phyloP scores from a whole-genome alignment of 345 rosid species.

The Salix viminalis region DNA sequence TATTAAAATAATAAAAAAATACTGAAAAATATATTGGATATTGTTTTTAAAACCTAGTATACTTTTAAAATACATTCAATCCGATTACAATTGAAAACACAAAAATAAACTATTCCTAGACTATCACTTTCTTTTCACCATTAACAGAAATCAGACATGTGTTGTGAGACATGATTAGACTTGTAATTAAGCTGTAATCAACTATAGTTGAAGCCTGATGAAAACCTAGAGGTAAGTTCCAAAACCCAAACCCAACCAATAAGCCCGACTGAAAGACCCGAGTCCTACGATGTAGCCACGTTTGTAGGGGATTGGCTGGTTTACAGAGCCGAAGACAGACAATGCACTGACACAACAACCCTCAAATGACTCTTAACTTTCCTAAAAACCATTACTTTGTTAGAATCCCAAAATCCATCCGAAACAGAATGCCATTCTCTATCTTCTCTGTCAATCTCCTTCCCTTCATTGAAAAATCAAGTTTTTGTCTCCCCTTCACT shows the following conservation, averaged over 20 bases:
- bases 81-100: too few relatives aligned
- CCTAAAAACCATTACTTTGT: slow-evolving; percentile 6
- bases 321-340: slow-evolving; percentile 8
- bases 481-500: slow-evolving; percentile 16
- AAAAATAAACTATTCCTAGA: too few relatives aligned
- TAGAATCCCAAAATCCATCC: slow-evolving; percentile 21
- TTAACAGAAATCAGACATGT: background rate
- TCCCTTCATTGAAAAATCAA: background rate
- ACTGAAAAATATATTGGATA: too few relatives aligned
- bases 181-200: background rate
- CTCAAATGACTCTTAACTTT: background rate
- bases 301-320: slow-evolving; percentile 44
- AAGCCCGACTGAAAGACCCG: background rate
- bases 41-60: too few relatives aligned
- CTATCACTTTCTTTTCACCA: too few relatives aligned
- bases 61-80: too few relatives aligned
- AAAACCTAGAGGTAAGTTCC: background rate
- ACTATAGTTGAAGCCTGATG: background rate
- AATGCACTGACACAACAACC: slow-evolving; percentile 9
- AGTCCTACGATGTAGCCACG: slow-evolving; percentile 27
- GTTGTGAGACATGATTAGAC: background rate
- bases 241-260: background rate
- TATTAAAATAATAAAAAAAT: too few relatives aligned
- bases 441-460: slow-evolving; percentile 1
- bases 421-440: slow-evolving; percentile 21